Conservation (phyloP, 192 early-diverging fungal genomes). For the Gonapodya prolifera region DNA sequence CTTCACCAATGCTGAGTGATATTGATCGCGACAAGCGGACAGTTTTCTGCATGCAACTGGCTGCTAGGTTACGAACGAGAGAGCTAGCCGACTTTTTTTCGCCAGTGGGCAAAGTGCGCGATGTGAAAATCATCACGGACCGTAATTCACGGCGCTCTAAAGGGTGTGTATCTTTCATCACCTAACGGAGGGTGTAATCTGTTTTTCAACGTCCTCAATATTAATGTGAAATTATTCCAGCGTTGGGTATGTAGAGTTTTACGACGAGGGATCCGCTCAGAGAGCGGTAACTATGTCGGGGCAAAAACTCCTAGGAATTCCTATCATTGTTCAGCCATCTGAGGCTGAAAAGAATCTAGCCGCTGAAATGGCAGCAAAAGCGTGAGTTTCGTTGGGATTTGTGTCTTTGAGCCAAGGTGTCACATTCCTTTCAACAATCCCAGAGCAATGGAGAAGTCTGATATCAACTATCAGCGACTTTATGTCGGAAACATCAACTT, state of each 20-base stretch:
- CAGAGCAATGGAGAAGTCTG: background rate
- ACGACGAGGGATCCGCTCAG: conserved; percentile 66
- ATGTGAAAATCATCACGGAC: conserved; percentile 79
- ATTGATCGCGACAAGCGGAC: conserved; percentile 79
- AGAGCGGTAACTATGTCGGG: conserved; percentile 76
- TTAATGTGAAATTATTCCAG: conserved; percentile 22
- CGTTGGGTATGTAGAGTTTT: conserved; percentile 95
- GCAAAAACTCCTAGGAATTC: conserved; percentile 78
- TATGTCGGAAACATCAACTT: conserved; percentile 34
- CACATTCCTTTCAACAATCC: background rate
- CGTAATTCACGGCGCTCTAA: conserved; percentile 69
- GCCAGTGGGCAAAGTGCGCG: conserved; percentile 62
- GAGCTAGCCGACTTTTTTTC: conserved; percentile 86
- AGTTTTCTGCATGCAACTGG: conserved; percentile 90
- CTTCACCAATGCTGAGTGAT: conserved; percentile 55
- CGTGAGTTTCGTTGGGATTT: background rate
- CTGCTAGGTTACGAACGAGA: conserved; percentile 54
- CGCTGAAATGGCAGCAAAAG: conserved; percentile 20
- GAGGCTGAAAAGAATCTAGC: conserved; percentile 89
- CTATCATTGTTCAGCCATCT: conserved; percentile 81
- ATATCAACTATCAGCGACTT: conserved; percentile 10
- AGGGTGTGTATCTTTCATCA: conserved; percentile 39
- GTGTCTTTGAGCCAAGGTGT: background rate
- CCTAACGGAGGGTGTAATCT: background rate
- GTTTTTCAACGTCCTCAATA: background rate